Conservation (phyloP, 768 basidiomycete genomes). For the Mycena epipterygia region DNA sequence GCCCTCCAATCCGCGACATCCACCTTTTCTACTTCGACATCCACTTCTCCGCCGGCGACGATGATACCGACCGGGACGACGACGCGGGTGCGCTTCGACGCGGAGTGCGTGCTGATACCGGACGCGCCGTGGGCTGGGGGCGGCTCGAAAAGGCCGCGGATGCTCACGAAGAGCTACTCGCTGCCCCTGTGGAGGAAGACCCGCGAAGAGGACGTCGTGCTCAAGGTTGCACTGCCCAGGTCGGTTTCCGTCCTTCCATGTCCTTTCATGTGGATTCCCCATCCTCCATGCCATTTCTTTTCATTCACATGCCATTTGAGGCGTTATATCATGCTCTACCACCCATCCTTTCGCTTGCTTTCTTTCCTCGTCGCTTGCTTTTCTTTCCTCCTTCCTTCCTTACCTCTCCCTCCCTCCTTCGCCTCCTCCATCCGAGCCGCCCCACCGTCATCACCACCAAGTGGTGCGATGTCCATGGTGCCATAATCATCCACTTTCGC, state of each 20-base stretch:
- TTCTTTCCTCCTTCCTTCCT: not conserved
- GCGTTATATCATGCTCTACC: too few relatives aligned
- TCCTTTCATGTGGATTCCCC: slow-evolving; percentile 7
- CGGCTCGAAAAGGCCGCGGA: slow-evolving; percentile 59
- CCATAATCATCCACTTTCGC: not conserved
- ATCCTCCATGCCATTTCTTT: not conserved
- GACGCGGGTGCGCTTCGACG: slow-evolving; percentile 74
- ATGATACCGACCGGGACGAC: not conserved
- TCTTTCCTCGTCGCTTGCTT: not conserved
- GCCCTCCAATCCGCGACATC: not conserved
- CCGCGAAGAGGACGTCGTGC: slow-evolving; percentile 48
- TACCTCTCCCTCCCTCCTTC: not conserved
- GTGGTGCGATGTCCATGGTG: not conserved
- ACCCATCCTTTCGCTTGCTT: not conserved
- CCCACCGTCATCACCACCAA: not conserved
- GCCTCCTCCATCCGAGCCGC: not conserved
- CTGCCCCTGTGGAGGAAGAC: slow-evolving; percentile 71
- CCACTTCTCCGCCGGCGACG: not conserved
- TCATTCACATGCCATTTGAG: too few relatives aligned
- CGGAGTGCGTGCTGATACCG: slow-evolving; percentile 83
- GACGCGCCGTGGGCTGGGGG: slow-evolving; percentile 57
- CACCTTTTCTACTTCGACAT: not conserved
- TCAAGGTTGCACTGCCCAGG: slow-evolving; percentile 77
- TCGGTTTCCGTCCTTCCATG: slow-evolving; percentile 46
- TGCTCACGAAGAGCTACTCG: slow-evolving; percentile 76